Base-by-base conservation (phyloP, 176 grass and related monocot species). In the Zoysia pacifica region DNA sequence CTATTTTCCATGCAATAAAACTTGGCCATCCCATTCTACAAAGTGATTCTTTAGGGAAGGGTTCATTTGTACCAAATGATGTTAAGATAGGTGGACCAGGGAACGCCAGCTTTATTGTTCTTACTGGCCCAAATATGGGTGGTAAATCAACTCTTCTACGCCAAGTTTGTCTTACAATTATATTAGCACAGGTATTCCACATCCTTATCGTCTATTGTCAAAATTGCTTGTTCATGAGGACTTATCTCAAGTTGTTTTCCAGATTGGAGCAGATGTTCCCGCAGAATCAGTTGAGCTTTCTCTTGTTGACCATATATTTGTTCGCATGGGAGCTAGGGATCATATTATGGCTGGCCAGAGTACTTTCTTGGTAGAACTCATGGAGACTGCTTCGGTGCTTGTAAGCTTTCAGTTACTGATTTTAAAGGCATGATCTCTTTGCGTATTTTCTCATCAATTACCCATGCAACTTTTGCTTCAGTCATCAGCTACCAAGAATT, bases 121-220 rank as follows among this genome's bases (percentile, higher is more conserved):
- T 97, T 65, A 97, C 95, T 68, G 95, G 95, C 68, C 95, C 92
- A 13, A 94, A 97, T 88, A 97, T 97, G 95, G 95, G 95, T 78
- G 95, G 95, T 60, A 97, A 97, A 91, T 97, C 95, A 85, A 97
- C 95, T 82, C 95, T 97, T 54, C 66, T 97, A 60, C 91, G 95
- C 78, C 95, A 97, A 90, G 86, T 94, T 81, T 97, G 95, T 84
- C 74, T 97, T 79, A 91, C 95, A 61, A 85, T 92, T 65, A 88
- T 97, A 67, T 85, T 97, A 81, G 90, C 92, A 74, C 95, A 94
- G 91, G 91, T 91, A 88, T 75, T 19, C n/a, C 65, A 81, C 49
- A 60, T 76, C 36, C 41, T 43, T 53, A 55, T 78, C 8, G 41
- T 67, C 47, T 41, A 63, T 4, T 72, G 46, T 54, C 60, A 52